Percentiles rank a stretch among this genome's conserved stretches.
phyloP scores from a whole-genome alignment of 768 basidiomycete species.

The Rhodotorula graminis region DNA sequence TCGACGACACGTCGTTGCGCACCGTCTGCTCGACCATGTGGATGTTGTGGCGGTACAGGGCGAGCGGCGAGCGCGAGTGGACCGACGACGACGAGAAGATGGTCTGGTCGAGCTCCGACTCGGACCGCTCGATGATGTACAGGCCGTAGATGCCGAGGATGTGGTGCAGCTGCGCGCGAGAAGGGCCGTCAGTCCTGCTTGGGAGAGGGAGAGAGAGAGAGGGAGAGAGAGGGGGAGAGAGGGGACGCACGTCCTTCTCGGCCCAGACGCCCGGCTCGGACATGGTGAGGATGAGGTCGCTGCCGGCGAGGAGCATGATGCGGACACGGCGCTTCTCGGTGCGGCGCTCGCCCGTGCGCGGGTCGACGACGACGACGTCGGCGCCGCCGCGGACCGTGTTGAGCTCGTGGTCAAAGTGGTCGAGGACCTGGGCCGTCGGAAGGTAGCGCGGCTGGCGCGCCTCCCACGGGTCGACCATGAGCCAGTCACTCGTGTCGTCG shows the following conservation, averaged over 20 bases:
- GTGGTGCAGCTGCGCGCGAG: constrained; percentile 68
- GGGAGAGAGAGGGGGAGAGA: not conserved
- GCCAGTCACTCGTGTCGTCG: constrained; percentile 83
- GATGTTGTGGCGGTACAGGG: constrained; percentile 52
- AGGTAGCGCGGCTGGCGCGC: constrained; percentile 83
- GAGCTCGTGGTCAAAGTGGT: constrained; percentile 93
- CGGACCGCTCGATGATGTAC: constrained; percentile 87
- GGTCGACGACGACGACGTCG: constrained; percentile 26
- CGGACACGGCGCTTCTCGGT: constrained; percentile 67
- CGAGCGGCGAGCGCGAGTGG: constrained; percentile 49
- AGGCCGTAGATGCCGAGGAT: constrained; percentile 92
- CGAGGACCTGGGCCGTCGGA: constrained; percentile 91
- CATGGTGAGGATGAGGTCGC: constrained; percentile 95
- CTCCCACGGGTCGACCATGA: constrained; percentile 99
- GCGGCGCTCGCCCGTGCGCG: constrained; percentile 13
- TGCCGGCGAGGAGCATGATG: constrained; percentile 94
- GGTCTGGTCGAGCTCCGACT: constrained; percentile 63
- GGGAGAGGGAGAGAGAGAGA: constrained; percentile 11
- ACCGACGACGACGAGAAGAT: constrained; percentile 43
- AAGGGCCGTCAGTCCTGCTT: not conserved
- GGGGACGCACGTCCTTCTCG: constrained; percentile 74
- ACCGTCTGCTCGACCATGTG: constrained; percentile 47
- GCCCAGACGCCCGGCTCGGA: constrained; percentile 98
- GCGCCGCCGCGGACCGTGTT: constrained; percentile 70
- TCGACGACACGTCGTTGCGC: constrained; percentile 62